Evolutionary conservation across 1,139 yeast species (phyloP).

Genomic region (Suhomyces panamericanus): DNA sequence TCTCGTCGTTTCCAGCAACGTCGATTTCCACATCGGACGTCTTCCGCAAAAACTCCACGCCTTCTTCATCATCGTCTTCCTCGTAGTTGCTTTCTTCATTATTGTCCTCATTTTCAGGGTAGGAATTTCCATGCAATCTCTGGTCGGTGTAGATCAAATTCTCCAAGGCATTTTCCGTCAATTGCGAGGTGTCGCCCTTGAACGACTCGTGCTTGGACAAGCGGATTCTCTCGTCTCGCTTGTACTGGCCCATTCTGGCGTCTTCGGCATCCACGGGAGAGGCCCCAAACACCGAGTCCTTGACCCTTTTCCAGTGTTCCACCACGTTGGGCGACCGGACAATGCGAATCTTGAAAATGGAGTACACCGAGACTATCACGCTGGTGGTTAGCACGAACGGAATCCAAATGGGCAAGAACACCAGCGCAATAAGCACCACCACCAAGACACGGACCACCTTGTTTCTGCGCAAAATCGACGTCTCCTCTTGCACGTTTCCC

Average conservation of each 20-base stretch:
- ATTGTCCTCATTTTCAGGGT: slow-evolving; percentile 7
- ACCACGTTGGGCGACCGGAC: slow-evolving; percentile 25
- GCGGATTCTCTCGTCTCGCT: slow-evolving; percentile 30
- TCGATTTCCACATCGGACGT: slow-evolving; percentile 23
- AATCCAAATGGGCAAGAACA: slow-evolving; percentile 54
- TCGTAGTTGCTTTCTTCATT: slow-evolving; percentile 17
- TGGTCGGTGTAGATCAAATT: slow-evolving; percentile 43
- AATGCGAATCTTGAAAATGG: slow-evolving; percentile 35
- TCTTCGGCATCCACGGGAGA: slow-evolving; percentile 35
- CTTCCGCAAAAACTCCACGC: slow-evolving; percentile 3
- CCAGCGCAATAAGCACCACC: slow-evolving; percentile 27
- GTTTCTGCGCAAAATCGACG: slow-evolving; percentile 36
- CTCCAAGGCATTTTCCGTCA: slow-evolving; percentile 42
- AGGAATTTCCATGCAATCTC: slow-evolving; percentile 18
- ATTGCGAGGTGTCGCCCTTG: slow-evolving; percentile 44
- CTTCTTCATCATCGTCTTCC: slow-evolving; percentile 12
- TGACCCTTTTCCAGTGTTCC: slow-evolving; percentile 39
- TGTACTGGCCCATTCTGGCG: slow-evolving; percentile 33
- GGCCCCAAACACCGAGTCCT: slow-evolving; percentile 35
- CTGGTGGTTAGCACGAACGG: slow-evolving; percentile 52
- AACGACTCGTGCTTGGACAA: slow-evolving; percentile 38
- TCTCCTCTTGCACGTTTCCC: slow-evolving; percentile 41
- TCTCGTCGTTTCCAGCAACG: slow-evolving; percentile 28
- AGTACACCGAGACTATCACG: slow-evolving; percentile 36
- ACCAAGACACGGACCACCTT: slow-evolving; percentile 30